Evolutionary conservation across 2,329 filamentous ascomycete genomes (phyloP), one percentile per base, ranked within the genome.

Genomic region (Fusarium algeriense): DNA sequence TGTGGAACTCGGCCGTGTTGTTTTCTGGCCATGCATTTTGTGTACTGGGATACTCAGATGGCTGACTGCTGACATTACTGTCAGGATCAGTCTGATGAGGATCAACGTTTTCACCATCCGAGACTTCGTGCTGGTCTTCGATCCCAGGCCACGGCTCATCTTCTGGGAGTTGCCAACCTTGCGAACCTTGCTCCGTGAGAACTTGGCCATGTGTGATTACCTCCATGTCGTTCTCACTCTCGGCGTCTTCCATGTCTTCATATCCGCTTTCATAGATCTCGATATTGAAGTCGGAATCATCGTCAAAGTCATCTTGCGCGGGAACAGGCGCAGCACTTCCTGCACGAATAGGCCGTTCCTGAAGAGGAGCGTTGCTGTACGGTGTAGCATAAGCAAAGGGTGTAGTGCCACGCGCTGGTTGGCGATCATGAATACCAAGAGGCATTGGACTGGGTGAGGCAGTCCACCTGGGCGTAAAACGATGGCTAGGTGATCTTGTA

Each of bases 321-420:
- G 69, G 75, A 15, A 73, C 76, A 6, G 75, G 78, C 10, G 74
- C 71, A 17, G 75, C 66, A 48, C 80, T 81, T 37, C 76, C 74
- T 45, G 75, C 73, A 17, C 79, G 75, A 4, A 75, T 45, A 8
- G 69, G 69, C 19, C 82, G 81, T 58, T 87, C 85, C 15, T 83
- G 78, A 12, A 81, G 78, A 2, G 88, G 85, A 6, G 84, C 87
- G 67, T 90, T 91, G 75, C 91, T 94, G 76, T 91, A 86, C 1
- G 92, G 92, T 1, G 92, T 95, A 5, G 91, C 91, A 75, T 94
- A 94, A n/a, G 89, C 90, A 70, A 90, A 90, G 0, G 91, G 91
- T 1, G 87, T 89, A 15, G 83, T 84, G 17, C 79, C 79, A 35
- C 85, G 80, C 57, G 78, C 75, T 63, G 75, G 80, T 73, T 78